Base-by-base conservation (phyloP, 2,329 filamentous ascomycete genomes). In the Curvularia lunata region DNA sequence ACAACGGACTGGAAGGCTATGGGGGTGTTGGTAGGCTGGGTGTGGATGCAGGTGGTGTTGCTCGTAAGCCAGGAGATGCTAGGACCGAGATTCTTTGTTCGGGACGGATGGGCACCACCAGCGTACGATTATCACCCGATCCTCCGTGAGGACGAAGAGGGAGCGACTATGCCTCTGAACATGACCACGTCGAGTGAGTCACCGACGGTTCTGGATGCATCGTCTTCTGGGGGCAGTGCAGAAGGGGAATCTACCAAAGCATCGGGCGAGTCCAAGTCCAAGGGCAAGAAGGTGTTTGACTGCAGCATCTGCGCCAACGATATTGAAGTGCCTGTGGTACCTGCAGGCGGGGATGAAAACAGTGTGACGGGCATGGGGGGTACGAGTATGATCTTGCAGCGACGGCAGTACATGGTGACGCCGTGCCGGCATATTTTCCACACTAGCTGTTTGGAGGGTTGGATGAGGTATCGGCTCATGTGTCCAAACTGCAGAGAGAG, bases 351-450 rank as follows among this genome's bases (percentile, higher is more conserved):
- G 6, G 64, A 62, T 28, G 65, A 62, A n/a, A 55, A 48, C 18
- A 56, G 56, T 21, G 75, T 80, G 43, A 64, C 79, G 16, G 78
- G 80, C 47, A 74, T 80, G 41, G 78, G 78, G 5, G 76, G 86
- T 0, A 67, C 65, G 18, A 56, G 66, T 0, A 88, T 88, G 28
- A 85, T 97, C 54, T 82, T 98, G 65, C 90, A 91, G 30, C 83
- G 94, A 59, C 85, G 93, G 48, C 83, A 86, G 67, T 98, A 98
- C 78, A 99, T 99, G 95, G 91, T 98, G 21, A 99, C 95, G 56
- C 95, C 95, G 47, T 99, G 95, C 77, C 83, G 93, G 54, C 95
- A 99, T 79, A 92, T 98, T 48, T 99, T 99, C 75, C 95, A 99
- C 74, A 95, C 88, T 55, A 82, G 84, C 30, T 99, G 95, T 77